A percentile compares a stretch with the other conserved stretches of the same genome.
Evolutionary conservation across 2,329 filamentous ascomycete genomes (phyloP).

Genomic region (Cryphonectria parasitica): DNA sequence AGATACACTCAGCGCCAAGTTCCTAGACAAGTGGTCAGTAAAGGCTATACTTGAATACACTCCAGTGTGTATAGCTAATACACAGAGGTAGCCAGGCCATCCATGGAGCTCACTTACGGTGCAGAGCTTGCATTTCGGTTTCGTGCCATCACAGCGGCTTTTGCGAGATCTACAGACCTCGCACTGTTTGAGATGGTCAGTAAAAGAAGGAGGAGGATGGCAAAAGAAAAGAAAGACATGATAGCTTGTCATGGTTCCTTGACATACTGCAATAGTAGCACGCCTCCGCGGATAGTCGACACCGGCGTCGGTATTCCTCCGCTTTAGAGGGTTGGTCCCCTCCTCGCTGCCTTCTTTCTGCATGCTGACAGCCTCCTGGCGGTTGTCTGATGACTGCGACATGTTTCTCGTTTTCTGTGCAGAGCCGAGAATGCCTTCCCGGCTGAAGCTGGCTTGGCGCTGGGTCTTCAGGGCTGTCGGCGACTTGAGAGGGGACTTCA

Average conservation of each 20-base stretch:
- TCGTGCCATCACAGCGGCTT: slow-evolving; percentile 76
- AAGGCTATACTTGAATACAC: background rate
- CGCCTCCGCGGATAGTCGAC: slow-evolving; percentile 67
- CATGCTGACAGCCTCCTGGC: slow-evolving; percentile 45
- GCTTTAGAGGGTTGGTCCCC: slow-evolving; percentile 61
- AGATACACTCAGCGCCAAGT: slow-evolving; percentile 80
- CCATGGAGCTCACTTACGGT: slow-evolving; percentile 41
- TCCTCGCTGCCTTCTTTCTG: slow-evolving; percentile 55
- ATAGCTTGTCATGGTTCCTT: slow-evolving; percentile 4
- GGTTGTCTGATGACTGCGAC: slow-evolving; percentile 58
- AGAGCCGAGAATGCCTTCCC: slow-evolving; percentile 57
- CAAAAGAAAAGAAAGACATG: slow-evolving; percentile 5
- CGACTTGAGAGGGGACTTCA: slow-evolving; percentile 64
- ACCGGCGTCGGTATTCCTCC: slow-evolving; percentile 63
- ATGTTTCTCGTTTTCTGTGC: slow-evolving; percentile 59
- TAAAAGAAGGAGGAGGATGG: background rate
- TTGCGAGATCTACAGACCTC: slow-evolving; percentile 82
- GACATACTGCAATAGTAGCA: slow-evolving; percentile 67
- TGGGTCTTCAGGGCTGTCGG: slow-evolving; percentile 53
- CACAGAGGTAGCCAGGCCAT: background rate
- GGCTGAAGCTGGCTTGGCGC: slow-evolving; percentile 55
- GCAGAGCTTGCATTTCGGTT: slow-evolving; percentile 84
- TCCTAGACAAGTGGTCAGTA: slow-evolving; percentile 39
- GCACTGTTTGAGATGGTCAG: slow-evolving; percentile 55
- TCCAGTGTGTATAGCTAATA: background rate